These are phyloP conservation scores for Sporothrix variecibatus DNA, from an alignment of 2,329 filamentous ascomycete species.

Conservation along the genomic window DNA sequence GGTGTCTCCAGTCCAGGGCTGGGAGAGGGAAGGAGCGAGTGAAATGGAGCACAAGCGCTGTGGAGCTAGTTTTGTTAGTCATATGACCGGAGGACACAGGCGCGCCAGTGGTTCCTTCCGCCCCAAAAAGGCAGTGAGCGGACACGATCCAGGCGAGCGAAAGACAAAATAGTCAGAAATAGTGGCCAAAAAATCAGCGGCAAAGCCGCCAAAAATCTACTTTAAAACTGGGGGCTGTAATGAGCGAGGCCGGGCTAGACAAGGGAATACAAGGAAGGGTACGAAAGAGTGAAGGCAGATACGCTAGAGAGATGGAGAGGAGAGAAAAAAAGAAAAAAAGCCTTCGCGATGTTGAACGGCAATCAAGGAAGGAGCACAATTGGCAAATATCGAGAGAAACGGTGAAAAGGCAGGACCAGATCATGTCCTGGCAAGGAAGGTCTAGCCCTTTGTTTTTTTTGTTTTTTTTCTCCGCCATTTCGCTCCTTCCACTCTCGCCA, in stretches of 20 bases:
- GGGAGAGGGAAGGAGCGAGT: conserved; percentile 1
- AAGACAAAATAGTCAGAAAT: not conserved
- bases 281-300: not conserved
- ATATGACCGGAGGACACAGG: conserved; percentile 20
- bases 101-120: not conserved
- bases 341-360: not conserved
- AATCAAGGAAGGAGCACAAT: not conserved
- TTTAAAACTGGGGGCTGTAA: not conserved
- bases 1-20: conserved; percentile 7
- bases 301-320: not conserved
- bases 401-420: not conserved
- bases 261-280: not conserved
- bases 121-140: not conserved
- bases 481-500: conserved; percentile 1
- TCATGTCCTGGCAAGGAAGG: not conserved
- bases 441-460: not conserved
- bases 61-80: conserved; percentile 21
- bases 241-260: not conserved
- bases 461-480: not conserved
- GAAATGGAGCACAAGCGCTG: not conserved
- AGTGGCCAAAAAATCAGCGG: conserved; percentile 1
- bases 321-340: not conserved
- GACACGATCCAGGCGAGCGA: not conserved
- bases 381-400: not conserved
- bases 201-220: not conserved